Evolutionary conservation across 2,329 filamentous ascomycete genomes (phyloP), one percentile per base, ranked within the genome.

Genomic region (Talaromyces sp.): DNA sequence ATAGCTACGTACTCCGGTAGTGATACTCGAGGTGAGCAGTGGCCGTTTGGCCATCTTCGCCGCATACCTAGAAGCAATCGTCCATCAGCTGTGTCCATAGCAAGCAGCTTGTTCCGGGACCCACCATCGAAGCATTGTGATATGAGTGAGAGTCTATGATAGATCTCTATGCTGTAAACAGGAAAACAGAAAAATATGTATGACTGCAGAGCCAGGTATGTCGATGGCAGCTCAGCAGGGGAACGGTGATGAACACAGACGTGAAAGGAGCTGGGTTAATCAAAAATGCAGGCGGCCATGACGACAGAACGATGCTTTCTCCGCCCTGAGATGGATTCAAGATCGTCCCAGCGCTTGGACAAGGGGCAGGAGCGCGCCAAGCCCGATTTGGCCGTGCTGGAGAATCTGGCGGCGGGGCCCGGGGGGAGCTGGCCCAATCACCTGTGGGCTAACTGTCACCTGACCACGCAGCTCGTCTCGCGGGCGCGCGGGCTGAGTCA

Each of bases 1-100:
- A 53, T 67, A 69, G 19, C 13, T 15, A 68, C 76, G 55, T 75
- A 87, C 84, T 55, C 91, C 90, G 44, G 93, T 97, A 61, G 92
- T 96, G 69, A 96, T 80, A 73, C 89, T 91, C 81, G 96, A 92
- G 11, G 93, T 98, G 71, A 97, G 85, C 69, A 98, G 81, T 63
- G 93, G 93, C 72, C 90, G 86, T 70, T 87, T 85, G 69, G 89
- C 88, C 73, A 97, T 83, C 76, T 86, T 90, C 72, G 86, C 82
- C 78, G 96, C 92, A 81, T 98, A 98, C 92, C 93, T 87, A 68
- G 9, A 55, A 62, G 53, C 39, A 49, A 53, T 54, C 32, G 15
- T 57, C 27, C 39, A 56, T 15, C 47, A 28, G 42, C 27, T 25
- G 19, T 25, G 19, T 28, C 33, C n/a, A 44, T 28, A 28, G 51